Evolutionary conservation across 768 basidiomycete genomes (phyloP).

Genomic region (Russula brevipes): DNA sequence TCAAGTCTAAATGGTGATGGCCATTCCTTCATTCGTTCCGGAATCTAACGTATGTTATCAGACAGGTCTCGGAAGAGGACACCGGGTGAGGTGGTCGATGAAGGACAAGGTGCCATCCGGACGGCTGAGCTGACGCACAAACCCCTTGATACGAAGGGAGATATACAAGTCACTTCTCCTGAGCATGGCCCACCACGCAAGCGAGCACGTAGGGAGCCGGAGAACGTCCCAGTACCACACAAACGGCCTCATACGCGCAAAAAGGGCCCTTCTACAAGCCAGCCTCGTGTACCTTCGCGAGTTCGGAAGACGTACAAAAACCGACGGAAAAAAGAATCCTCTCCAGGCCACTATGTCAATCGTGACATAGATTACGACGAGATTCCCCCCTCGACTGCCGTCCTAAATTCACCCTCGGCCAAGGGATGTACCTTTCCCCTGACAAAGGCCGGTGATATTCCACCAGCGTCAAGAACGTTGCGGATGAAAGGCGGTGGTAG

Average conservation of each 20-base stretch:
- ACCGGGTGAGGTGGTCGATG: neutral
- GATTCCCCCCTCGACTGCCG: conserved; percentile 15
- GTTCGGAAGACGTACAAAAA: conserved; percentile 21
- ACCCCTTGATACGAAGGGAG: neutral
- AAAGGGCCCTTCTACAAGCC: neutral
- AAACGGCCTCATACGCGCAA: conserved; percentile 4
- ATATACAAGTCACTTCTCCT: neutral
- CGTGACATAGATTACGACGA: conserved; percentile 24
- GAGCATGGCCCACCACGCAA: neutral
- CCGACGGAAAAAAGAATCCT: conserved; percentile 9
- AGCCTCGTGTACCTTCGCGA: neutral
- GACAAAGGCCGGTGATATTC: neutral
- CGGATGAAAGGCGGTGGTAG: conserved; percentile 7
- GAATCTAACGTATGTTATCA: neutral
- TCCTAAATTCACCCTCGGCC: neutral
- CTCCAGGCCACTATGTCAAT: neutral
- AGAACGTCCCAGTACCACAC: neutral
- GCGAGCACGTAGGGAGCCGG: conserved; percentile 4
- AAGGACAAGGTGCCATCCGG: neutral
- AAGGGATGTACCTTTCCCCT: neutral
- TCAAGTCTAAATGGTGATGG: neutral
- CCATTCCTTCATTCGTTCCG: neutral
- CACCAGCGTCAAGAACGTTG: neutral
- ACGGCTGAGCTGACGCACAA: neutral
- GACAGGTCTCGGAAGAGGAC: neutral